Evolutionary conservation across 148 eudicot species (phyloP), one percentile per base, ranked within the genome.

Genomic region (Nyssa sinensis): DNA sequence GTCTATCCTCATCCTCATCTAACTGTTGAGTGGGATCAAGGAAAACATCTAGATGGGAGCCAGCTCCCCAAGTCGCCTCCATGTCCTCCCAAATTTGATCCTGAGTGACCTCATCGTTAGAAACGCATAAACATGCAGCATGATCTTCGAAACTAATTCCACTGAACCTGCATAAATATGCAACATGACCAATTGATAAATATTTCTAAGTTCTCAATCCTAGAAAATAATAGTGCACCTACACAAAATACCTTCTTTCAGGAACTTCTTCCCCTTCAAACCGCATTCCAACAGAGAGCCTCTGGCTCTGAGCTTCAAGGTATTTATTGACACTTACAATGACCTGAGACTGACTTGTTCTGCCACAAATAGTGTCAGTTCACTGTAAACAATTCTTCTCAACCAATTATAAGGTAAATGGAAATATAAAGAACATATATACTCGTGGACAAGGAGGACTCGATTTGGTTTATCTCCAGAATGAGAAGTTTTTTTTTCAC

Each of bases 201-300:
- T 29, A 41, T 17, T 34, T 34, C 24, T 41, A 39, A 53, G 31
- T 49, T 21, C 27, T 31, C 29, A 61, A 25, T 24, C 1, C 0
- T 10, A 66, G 34, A 47, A 28, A 69, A 53, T 41, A 70, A 65
- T 23, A 29, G 16, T 60, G n/a, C n/a, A n/a, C n/a, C n/a, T n/a
- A 27, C 39, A 21, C 62, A n/a, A n/a, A n/a, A 3, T 84, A 91
- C 96, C 92, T 91, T 84, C 90, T 87, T 72, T 88, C 96, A 72
- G 96, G 96, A 80, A 79, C 87, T 81, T 91, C 96, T 34, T 91
- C 96, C 30, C 87, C 96, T 34, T 89, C 87, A 75, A 91, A 91
- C 69, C 93, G 78, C 93, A 87, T 85, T 49, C 96, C 96, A 59
- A 89, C 93, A 16, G 90, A 87, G 53, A 91, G 82, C 75, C 84